Base-by-base conservation (phyloP, 164 flowering plant genomes). In the Liriodendron chinense region DNA sequence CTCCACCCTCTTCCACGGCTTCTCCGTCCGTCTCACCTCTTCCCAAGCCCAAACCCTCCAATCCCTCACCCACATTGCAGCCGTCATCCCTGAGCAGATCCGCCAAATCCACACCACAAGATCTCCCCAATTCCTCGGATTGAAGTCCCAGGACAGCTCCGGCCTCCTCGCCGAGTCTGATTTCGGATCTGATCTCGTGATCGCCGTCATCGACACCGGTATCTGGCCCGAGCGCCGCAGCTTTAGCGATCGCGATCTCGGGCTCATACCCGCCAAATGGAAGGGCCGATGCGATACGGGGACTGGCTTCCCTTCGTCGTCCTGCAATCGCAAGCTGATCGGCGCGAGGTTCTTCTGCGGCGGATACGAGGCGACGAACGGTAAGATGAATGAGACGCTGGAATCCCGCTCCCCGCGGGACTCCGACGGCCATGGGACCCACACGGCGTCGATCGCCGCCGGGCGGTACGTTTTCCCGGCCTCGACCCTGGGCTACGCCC, bases 401-500 rank as follows among this genome's bases (percentile, higher is more conserved):
- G 97, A 93, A 87, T 76, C 5, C 62, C 86, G 94, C 18, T 94
- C 98, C 0, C 89, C 97, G 0, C 75, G 97, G 7, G 99, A 96
- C 78, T 86, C 95, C 14, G 97, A 92, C 74, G 99, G 99, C 0
- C 99, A 96, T 68, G 99, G 99, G 6, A 94, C 97, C 0, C 99
- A 96, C 85, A 96, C 99, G 0, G 93, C 99, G 0, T 94, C 98
- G 1, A 96, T 90, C 5, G 96, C 98, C 28, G 99, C 99, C 49
- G 99, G 99, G 1, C 80, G 97, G 76, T 91, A 91, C 77, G 99
- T 94, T 0, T 90, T 81, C 65, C 91, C 91, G 6, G 99, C 99
- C 0, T 87, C 95, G 0, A 88, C 90, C 0, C 83, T 94, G 2
- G 99, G 99, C 0, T 94, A 91, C 76, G 98, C 99, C 0, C 85